Percentiles rank a stretch among this genome's conserved stretches.
These are phyloP conservation scores for Mycena vitilis DNA, from an alignment of 768 basidiomycete species.

Conservation along the genomic window DNA sequence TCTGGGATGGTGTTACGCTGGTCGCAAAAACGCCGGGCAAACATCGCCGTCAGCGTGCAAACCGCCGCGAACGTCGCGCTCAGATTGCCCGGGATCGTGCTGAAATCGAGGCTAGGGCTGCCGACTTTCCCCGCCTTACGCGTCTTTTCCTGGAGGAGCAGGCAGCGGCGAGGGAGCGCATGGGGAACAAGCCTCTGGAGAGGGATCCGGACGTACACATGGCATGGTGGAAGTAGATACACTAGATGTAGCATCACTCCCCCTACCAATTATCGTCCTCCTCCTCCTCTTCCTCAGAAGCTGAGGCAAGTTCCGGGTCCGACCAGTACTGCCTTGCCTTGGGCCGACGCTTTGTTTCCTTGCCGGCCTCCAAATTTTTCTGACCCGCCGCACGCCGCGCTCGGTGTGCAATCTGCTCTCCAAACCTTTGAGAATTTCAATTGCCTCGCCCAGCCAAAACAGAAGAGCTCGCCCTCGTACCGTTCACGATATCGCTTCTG, in stretches of 20 bases:
- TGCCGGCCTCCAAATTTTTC: background rate
- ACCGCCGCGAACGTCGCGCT: background rate
- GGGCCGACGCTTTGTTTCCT: background rate
- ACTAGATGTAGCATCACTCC: too few species aligned
- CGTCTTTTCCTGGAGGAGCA: too few species aligned
- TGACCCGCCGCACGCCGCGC: background rate
- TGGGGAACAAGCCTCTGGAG: too few species aligned
- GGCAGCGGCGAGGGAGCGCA: too few species aligned
- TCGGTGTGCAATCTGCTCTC: constrained; percentile 15
- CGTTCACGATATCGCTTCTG: constrained; percentile 8
- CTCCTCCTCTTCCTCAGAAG: constrained; percentile 1
- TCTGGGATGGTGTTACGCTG: background rate
- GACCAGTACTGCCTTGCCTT: constrained; percentile 22
- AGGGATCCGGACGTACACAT: too few species aligned
- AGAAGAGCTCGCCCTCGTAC: background rate
- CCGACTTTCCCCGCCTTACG: too few species aligned
- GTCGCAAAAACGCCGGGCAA: constrained; percentile 8
- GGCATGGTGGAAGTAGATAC: too few species aligned
- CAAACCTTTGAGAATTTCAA: background rate
- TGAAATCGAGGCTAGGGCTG: too few species aligned
- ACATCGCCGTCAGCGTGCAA: background rate
- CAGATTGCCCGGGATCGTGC: too few species aligned
- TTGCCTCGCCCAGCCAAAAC: too few species aligned
- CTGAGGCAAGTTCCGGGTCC: background rate
- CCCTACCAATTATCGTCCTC: too few species aligned